phyloP scores from a whole-genome alignment of 257 asterid genomes.

The Thymus mandschuricus region DNA sequence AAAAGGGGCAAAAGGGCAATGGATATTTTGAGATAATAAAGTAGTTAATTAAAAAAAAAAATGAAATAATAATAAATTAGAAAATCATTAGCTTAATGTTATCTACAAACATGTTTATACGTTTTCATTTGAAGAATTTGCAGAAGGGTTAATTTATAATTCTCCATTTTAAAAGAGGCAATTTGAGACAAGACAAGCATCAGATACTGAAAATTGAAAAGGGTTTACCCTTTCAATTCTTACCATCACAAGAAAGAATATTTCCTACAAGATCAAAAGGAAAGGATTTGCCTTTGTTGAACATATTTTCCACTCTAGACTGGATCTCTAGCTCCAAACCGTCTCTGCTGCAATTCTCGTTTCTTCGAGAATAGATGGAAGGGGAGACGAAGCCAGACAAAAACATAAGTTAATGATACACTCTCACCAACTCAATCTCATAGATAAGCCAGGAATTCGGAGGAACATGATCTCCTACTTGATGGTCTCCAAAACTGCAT shows the following conservation, averaged over 20 bases:
- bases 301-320: slow-evolving; percentile 39
- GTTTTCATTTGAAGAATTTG: too few relatives aligned
- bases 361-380: slow-evolving; percentile 31
- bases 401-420: slow-evolving; percentile 29
- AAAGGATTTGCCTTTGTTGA: not conserved
- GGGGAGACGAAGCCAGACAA: slow-evolving; percentile 15
- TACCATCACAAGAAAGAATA: not conserved
- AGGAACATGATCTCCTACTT: slow-evolving; percentile 57
- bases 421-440: slow-evolving; percentile 66
- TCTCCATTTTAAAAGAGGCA: not conserved
- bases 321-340: slow-evolving; percentile 55
- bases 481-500: slow-evolving; percentile 64
- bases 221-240: not conserved
- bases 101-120: too few relatives aligned
- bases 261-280: not conserved
- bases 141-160: too few relatives aligned
- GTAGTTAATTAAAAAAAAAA: too few relatives aligned
- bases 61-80: too few relatives aligned
- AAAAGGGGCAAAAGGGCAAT: too few relatives aligned
- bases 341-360: slow-evolving; percentile 33
- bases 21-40: not conserved
- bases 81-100: not conserved
- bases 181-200: not conserved
- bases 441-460: slow-evolving; percentile 90
- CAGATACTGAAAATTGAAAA: not conserved